Conservation (phyloP, 805 yeast species). For the Myxozyma lipomycoides region DNA sequence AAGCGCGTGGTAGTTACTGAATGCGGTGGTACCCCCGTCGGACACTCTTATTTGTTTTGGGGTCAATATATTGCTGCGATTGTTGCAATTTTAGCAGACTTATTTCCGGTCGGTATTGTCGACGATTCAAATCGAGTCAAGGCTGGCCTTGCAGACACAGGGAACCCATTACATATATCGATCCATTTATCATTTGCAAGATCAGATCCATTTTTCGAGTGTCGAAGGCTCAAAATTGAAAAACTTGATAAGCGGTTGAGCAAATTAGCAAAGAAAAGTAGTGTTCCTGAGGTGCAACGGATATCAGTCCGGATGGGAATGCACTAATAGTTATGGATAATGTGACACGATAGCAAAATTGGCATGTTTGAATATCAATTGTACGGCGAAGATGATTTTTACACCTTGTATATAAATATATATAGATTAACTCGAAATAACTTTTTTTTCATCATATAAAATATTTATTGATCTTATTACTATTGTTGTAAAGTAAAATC, state of each 20-base stretch:
- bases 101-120: slow-evolving; percentile 19
- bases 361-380: background rate
- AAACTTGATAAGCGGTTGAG: slow-evolving; percentile 58
- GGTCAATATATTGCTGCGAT: slow-evolving; percentile 16
- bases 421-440: too few species aligned
- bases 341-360: too few species aligned
- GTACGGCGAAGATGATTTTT: background rate
- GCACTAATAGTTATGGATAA: slow-evolving; percentile 14
- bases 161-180: background rate
- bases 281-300: slow-evolving; percentile 16
- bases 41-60: slow-evolving; percentile 20
- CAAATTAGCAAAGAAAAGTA: slow-evolving; percentile 44
- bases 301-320: slow-evolving; percentile 26
- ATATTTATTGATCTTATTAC: too few species aligned
- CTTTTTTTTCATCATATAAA: too few species aligned
- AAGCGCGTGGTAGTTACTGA: slow-evolving; percentile 17
- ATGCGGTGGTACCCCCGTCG: slow-evolving; percentile 4
- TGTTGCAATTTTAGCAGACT: slow-evolving; percentile 8
- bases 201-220: slow-evolving; percentile 9
- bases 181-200: slow-evolving; percentile 10
- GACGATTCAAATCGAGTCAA: slow-evolving; percentile 15
- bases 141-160: slow-evolving; percentile 8
- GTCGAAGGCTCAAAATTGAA: slow-evolving; percentile 39
- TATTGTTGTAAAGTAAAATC: slow-evolving; percentile 45
- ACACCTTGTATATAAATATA: too few species aligned